Base-by-base conservation (phyloP, 371 early-diverging fungal genomes). In the Lichtheimia corymbifera region DNA sequence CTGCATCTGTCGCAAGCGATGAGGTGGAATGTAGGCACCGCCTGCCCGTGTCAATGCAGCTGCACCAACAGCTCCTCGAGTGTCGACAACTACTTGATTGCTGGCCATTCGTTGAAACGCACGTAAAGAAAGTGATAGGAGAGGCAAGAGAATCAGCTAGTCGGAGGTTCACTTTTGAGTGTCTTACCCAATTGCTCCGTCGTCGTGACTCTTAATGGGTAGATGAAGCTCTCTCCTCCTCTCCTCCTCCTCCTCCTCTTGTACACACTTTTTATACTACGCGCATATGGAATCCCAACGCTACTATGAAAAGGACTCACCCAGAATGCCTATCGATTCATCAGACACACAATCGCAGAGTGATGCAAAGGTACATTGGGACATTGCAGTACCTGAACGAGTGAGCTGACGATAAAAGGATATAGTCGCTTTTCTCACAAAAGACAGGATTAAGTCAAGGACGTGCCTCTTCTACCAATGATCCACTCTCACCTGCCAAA, bases 1-100 rank as follows among this genome's bases (percentile, higher is more conserved):
- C 68, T 96, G 94, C 89, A 97, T 82, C 58, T 85, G 82, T 55
- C 93, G 83, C 63, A 95, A 81, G 15, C 89, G 84, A 44, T 92
- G 93, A 17, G 97, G 97, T 28, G 97, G 96, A 57, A 97, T 90
- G 73, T 97, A 97, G 4, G 91, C 94, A 30, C 97, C 97, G 53
- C 89, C 85, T 4, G 83, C 83, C 54, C 88, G 82, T 2, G 72
- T 76, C 17, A 68, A 11, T 22, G 60, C 56, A 40, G 71, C 50
- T 5, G 59, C 61, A 28, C 75, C 73, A 59, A 73, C 65, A 42
- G 72, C 73, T 56, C 57, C 40, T 42, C 52, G 55, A n/a, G 62
- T 28, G 40, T 61, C 62, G n/a, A 55, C 22, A 17, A 51, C 49
- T 1, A 49, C 42, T 49, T 44, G 50, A 18, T 47, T 35, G n/a